A percentile compares a stretch with the other conserved stretches of the same genome.
Conservation (phyloP, 2,329 filamentous ascomycete species). For the Calonectria pauciramosa region DNA sequence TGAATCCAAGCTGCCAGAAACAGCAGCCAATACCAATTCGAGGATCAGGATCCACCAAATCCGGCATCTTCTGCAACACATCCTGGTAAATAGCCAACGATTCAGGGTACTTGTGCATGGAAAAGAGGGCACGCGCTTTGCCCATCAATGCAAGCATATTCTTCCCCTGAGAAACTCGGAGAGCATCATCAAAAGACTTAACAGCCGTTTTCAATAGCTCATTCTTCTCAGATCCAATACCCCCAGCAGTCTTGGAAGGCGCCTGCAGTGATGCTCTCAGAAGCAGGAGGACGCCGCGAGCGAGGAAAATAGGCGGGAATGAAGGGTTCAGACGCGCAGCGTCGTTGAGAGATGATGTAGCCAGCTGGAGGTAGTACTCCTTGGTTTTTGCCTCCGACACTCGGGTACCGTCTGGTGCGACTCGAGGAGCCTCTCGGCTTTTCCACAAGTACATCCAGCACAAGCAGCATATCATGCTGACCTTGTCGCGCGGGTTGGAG, state of each 20-base stretch:
- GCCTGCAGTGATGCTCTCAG: conserved; percentile 88
- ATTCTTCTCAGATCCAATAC: conserved; percentile 78
- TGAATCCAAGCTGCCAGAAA: conserved; percentile 96
- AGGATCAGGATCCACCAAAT: conserved; percentile 92
- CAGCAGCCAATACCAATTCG: conserved; percentile 97
- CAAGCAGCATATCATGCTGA: conserved; percentile 85
- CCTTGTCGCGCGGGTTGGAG: conserved; percentile 83
- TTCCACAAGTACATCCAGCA: conserved; percentile 95
- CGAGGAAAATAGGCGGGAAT: conserved; percentile 91
- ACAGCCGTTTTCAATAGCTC: conserved; percentile 88
- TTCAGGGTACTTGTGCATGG: conserved; percentile 87
- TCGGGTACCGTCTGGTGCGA: conserved; percentile 72
- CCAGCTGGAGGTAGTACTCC: conserved; percentile 90
- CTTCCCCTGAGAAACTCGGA: conserved; percentile 84
- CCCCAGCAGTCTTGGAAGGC: conserved; percentile 76
- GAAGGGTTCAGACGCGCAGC: conserved; percentile 94
- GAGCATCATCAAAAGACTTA: conserved; percentile 95
- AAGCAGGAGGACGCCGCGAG: conserved; percentile 89
- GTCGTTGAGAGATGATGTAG: conserved; percentile 94
- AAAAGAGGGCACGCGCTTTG: conserved; percentile 88
- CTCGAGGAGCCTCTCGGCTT: conserved; percentile 81
- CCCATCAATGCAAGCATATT: conserved; percentile 96
- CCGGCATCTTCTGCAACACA: conserved; percentile 86
- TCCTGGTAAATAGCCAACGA: conserved; percentile 89
- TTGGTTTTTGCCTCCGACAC: conserved; percentile 87